Evolutionary conservation across 371 early-diverging fungal genomes (phyloP).

Genomic region (Blakeslea trispora): DNA sequence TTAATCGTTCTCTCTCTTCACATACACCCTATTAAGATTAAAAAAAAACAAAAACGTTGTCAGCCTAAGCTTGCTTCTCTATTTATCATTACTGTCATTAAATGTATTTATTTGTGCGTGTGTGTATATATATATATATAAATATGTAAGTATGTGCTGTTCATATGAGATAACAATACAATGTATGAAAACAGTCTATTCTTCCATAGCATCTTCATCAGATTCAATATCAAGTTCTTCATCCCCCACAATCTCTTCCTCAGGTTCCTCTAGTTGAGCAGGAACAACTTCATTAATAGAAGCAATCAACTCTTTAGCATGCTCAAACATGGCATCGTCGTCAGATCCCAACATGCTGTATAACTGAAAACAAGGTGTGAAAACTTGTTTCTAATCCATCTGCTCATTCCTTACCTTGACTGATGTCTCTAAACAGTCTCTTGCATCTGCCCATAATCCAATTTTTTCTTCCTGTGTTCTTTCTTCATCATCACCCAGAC

Average conservation of each 20-base stretch:
- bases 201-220: constrained; percentile 52
- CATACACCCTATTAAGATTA: no score
- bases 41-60: no score
- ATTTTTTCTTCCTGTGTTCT: constrained; percentile 52
- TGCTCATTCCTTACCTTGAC: constrained; percentile 60
- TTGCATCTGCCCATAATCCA: constrained; percentile 68
- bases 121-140: background rate
- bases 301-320: constrained; percentile 66
- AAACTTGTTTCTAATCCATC: no score
- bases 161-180: background rate
- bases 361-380: constrained; percentile 39
- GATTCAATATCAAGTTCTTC: constrained; percentile 39
- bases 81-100: constrained; percentile 3
- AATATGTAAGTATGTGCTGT: no score
- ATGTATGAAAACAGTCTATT: no score
- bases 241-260: constrained; percentile 31
- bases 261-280: constrained; percentile 40
- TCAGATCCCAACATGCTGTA: constrained; percentile 60
- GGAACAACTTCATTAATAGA: constrained; percentile 57
- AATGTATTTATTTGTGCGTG: background rate
- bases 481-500: constrained; percentile 70
- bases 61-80: background rate
- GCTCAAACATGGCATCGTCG: constrained; percentile 70
- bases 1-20: constrained; percentile 7
- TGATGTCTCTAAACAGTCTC: constrained; percentile 76